phyloP scores from a whole-genome alignment of 805 yeast species.

The Ogataea paraovalis region DNA sequence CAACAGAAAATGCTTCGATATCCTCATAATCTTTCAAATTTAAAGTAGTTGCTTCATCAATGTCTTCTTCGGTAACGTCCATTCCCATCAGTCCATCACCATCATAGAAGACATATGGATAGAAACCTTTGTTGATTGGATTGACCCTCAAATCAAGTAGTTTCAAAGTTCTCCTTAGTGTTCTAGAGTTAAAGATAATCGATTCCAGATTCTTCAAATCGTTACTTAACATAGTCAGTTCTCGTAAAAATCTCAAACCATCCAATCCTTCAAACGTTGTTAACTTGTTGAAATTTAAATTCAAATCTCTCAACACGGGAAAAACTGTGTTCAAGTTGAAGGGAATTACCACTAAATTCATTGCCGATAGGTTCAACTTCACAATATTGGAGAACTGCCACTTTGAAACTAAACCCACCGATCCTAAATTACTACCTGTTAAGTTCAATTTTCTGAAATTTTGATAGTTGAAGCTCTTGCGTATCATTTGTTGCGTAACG shows the following conservation, averaged over 20 bases:
- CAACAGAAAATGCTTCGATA: slow-evolving; percentile 47
- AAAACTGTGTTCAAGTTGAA: slow-evolving; percentile 34
- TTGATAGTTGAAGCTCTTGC: slow-evolving; percentile 9
- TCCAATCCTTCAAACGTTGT: slow-evolving; percentile 33
- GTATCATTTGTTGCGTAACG: slow-evolving; percentile 21
- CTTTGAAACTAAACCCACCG: slow-evolving; percentile 1
- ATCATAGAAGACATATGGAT: slow-evolving; percentile 52
- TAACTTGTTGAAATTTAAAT: slow-evolving; percentile 47
- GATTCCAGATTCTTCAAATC: slow-evolving; percentile 33
- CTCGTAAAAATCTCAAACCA: slow-evolving; percentile 33
- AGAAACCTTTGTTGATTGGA: slow-evolving; percentile 42
- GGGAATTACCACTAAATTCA: slow-evolving; percentile 40
- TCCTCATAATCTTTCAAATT: slow-evolving; percentile 47
- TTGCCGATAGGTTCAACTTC: slow-evolving; percentile 42
- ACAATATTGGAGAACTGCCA: slow-evolving; percentile 32
- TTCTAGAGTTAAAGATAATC: slow-evolving; percentile 29
- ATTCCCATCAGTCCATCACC: slow-evolving; percentile 26
- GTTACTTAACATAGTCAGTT: slow-evolving; percentile 44
- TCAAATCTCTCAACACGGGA: slow-evolving; percentile 45
- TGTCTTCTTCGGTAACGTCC: slow-evolving; percentile 8
- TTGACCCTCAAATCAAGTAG: slow-evolving; percentile 48
- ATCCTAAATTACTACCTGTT: slow-evolving; percentile 22
- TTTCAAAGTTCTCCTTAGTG: slow-evolving; percentile 31
- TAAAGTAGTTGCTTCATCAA: slow-evolving; percentile 32
- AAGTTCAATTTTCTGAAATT: slow-evolving; percentile 35